These are phyloP conservation scores for Neobulgaria alba DNA, from an alignment of 2,329 filamentous ascomycete species.

Conservation along the genomic window DNA sequence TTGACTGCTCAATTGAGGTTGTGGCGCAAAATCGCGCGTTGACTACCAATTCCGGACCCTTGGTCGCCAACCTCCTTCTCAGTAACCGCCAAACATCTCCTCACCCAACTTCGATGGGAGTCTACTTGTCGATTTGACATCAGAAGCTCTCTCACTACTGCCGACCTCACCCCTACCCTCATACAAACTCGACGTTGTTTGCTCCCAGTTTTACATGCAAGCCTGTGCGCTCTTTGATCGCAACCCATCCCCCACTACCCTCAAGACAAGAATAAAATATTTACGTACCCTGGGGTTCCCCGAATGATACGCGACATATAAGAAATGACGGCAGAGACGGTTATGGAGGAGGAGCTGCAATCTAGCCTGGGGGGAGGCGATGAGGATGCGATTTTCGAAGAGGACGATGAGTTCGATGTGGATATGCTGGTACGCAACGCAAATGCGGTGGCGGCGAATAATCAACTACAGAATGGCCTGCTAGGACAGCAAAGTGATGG, in stretches of 20 bases:
- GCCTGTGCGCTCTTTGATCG: too few relatives aligned
- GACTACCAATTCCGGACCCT: conserved; percentile 7
- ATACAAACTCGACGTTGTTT: too few relatives aligned
- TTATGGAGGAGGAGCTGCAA: conserved; percentile 27
- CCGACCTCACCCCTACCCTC: too few relatives aligned
- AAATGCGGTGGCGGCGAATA: conserved; percentile 28
- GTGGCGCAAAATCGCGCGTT: conserved; percentile 22
- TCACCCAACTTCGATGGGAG: too few relatives aligned
- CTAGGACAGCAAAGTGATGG: conserved; percentile 17
- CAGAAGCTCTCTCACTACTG: too few relatives aligned
- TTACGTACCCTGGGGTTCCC: neutral
- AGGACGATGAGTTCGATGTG: conserved; percentile 25
- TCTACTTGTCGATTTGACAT: too few relatives aligned
- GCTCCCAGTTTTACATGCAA: too few relatives aligned
- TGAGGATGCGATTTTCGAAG: conserved; percentile 30
- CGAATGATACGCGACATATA: conserved; percentile 18
- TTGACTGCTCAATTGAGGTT: conserved; percentile 15
- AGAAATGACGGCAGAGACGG: conserved; percentile 25
- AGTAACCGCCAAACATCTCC: neutral
- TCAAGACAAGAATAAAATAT: too few relatives aligned
- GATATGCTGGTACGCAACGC: conserved; percentile 23
- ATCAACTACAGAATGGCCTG: conserved; percentile 28
- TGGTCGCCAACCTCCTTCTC: conserved; percentile 5
- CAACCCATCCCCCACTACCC: too few relatives aligned
- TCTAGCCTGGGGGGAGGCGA: conserved; percentile 28